These are phyloP conservation scores for Aegilops tauschii DNA, from an alignment of 176 grass and related monocot genomes.

Conservation along the genomic window DNA sequence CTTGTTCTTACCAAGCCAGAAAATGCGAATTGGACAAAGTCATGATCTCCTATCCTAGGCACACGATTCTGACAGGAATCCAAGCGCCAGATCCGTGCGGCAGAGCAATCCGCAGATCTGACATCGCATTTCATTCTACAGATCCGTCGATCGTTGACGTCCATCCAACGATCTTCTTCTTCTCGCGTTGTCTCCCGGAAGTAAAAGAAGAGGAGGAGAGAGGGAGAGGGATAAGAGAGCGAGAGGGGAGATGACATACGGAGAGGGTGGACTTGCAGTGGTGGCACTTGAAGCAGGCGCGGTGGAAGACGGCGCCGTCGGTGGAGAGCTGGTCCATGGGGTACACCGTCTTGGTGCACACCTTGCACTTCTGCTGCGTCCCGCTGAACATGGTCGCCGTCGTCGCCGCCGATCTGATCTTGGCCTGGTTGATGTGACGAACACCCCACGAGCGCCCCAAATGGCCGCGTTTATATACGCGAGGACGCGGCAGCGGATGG, in stretches of 20 bases:
- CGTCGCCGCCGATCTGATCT: conserved; percentile 16
- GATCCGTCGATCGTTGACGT: conserved; percentile 21
- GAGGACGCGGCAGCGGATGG: neutral
- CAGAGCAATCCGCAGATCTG: conserved; percentile 28
- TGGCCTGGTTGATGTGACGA: neutral
- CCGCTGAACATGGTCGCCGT: conserved; percentile 48
- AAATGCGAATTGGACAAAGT: neutral
- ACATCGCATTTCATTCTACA: neutral
- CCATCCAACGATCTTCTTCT: neutral
- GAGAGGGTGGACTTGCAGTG: conserved; percentile 94
- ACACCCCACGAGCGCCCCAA: neutral
- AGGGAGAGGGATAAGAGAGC: neutral
- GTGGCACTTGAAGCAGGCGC: conserved; percentile 88
- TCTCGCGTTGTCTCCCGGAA: neutral
- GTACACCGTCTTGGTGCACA: conserved; percentile 92
- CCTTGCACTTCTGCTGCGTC: conserved; percentile 85
- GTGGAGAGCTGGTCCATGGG: conserved; percentile 89
- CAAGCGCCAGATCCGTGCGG: conserved; percentile 20
- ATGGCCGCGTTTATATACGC: conserved; percentile 35
- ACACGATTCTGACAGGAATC: neutral
- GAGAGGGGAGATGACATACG: conserved; percentile 8
- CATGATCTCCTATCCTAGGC: neutral
- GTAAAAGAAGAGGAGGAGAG: neutral
- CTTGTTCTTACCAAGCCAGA: conserved; percentile 12
- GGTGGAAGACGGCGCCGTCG: conserved; percentile 68